These are phyloP conservation scores for Flaveria trinervia DNA, from an alignment of 129 eudicot genomes.

Conservation along the genomic window DNA sequence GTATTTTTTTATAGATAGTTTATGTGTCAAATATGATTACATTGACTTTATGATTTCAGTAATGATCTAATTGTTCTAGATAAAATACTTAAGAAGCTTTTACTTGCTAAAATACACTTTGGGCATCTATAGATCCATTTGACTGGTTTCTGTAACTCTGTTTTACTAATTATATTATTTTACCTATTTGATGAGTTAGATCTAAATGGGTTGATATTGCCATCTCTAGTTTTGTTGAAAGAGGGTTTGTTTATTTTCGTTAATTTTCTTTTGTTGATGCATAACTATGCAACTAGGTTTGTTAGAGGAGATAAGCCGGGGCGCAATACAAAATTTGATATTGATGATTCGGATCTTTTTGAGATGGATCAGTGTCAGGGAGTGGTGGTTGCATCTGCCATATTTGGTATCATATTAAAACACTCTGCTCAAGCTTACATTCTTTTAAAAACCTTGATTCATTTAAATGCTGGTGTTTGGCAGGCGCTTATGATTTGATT, in stretches of 20 bases:
- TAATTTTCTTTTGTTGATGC: slow-evolving; percentile 13
- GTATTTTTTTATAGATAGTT: background rate
- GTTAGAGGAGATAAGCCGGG: slow-evolving; percentile 80
- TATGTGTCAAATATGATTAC: background rate
- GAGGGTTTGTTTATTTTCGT: background rate
- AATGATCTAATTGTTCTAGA: background rate
- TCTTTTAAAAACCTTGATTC: background rate
- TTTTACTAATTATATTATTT: background rate
- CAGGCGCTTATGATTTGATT: slow-evolving; percentile 85
- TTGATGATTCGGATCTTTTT: slow-evolving; percentile 71
- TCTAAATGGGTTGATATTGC: background rate
- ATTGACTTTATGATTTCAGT: background rate
- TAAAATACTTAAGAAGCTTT: background rate
- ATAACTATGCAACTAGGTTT: slow-evolving; percentile 50
- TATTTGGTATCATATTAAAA: slow-evolving; percentile 64
- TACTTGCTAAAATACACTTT: background rate
- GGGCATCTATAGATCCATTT: background rate
- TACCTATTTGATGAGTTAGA: background rate
- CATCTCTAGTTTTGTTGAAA: background rate
- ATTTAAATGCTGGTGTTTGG: background rate
- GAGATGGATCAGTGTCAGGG: slow-evolving; percentile 86
- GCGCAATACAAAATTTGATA: slow-evolving; percentile 70
- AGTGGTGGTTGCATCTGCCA: slow-evolving; percentile 90
- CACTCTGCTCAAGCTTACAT: slow-evolving; percentile 11
- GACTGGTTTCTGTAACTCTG: background rate